phyloP scores from a whole-genome alignment of 2,329 filamentous ascomycete genomes.

The Xylaria sp. region DNA sequence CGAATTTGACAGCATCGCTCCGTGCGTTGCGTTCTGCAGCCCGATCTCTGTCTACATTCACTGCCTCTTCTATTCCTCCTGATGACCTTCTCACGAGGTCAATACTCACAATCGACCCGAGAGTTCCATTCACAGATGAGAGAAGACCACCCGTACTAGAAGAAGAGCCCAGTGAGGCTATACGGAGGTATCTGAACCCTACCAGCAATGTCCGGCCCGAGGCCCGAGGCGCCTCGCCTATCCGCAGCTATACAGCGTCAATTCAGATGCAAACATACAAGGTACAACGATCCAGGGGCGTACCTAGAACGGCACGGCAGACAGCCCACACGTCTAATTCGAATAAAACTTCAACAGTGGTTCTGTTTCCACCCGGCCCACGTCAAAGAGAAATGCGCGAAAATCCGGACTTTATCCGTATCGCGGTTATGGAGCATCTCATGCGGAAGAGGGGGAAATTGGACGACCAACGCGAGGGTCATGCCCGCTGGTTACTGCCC shows the following conservation, averaged over 20 bases:
- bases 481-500: constrained; percentile 71
- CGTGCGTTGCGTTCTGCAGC: constrained; percentile 68
- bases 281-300: constrained; percentile 55
- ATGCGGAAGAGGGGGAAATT: constrained; percentile 72
- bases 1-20: constrained; percentile 70
- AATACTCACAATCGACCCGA: constrained; percentile 69
- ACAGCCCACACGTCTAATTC: constrained; percentile 34
- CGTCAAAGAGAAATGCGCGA: constrained; percentile 72
- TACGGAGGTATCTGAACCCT: constrained; percentile 72
- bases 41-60: constrained; percentile 66
- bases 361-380: constrained; percentile 50
- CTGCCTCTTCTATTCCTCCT: constrained; percentile 66
- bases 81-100: constrained; percentile 72
- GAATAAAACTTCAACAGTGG: constrained; percentile 41
- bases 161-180: constrained; percentile 68
- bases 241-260: constrained; percentile 64
- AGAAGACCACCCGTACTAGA: constrained; percentile 66
- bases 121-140: constrained; percentile 71
- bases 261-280: constrained; percentile 77
- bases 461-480: constrained; percentile 68
- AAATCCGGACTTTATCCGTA: constrained; percentile 72
- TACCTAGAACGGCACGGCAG: constrained; percentile 36
- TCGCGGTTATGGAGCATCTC: constrained; percentile 74
- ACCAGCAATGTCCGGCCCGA: constrained; percentile 58
- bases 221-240: constrained; percentile 40